These are phyloP conservation scores for Plasmodium reichenowi DNA, from an alignment of 169 alveolate genomes.

Conservation along the genomic window DNA sequence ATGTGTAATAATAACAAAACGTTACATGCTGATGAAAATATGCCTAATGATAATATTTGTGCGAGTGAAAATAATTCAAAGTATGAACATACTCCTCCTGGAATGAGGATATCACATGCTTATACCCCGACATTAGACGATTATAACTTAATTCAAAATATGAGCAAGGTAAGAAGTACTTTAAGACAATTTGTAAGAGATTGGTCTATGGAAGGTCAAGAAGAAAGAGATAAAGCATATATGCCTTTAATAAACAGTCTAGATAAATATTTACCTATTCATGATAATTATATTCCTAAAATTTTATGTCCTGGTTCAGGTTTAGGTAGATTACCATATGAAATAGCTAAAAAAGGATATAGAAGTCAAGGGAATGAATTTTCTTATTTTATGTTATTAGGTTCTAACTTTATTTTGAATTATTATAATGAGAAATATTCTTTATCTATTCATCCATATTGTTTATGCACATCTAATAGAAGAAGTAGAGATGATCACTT, in stretches of 20 bases:
- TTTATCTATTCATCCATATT: slow-evolving; percentile 87
- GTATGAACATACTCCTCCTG: slow-evolving; percentile 52
- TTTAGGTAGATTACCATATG: slow-evolving; percentile 97
- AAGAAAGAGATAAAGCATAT: slow-evolving; percentile 95
- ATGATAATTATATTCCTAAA: slow-evolving; percentile 81
- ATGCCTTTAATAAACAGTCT: slow-evolving; percentile 94
- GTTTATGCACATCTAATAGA: slow-evolving; percentile 86
- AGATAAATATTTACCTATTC: slow-evolving; percentile 86
- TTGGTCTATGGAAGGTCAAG: slow-evolving; percentile 95
- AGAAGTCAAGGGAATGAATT: slow-evolving; percentile 98
- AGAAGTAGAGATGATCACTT: slow-evolving; percentile 92
- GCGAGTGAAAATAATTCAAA: neutral
- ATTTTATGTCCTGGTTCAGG: slow-evolving; percentile 98
- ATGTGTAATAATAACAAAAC: neutral
- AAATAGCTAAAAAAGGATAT: slow-evolving; percentile 95
- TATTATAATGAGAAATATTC: slow-evolving; percentile 81
- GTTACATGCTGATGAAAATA: neutral
- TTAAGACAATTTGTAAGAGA: slow-evolving; percentile 96
- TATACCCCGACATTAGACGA: slow-evolving; percentile 49
- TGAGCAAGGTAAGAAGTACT: slow-evolving; percentile 91
- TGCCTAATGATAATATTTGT: neutral
- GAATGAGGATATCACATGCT: slow-evolving; percentile 26
- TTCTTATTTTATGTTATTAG: slow-evolving; percentile 96
- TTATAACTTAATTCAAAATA: slow-evolving; percentile 36
- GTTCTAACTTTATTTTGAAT: slow-evolving; percentile 90